These are phyloP conservation scores for Acephala macrosclerotiorum DNA, from an alignment of 2,329 filamentous ascomycete genomes.

Conservation along the genomic window DNA sequence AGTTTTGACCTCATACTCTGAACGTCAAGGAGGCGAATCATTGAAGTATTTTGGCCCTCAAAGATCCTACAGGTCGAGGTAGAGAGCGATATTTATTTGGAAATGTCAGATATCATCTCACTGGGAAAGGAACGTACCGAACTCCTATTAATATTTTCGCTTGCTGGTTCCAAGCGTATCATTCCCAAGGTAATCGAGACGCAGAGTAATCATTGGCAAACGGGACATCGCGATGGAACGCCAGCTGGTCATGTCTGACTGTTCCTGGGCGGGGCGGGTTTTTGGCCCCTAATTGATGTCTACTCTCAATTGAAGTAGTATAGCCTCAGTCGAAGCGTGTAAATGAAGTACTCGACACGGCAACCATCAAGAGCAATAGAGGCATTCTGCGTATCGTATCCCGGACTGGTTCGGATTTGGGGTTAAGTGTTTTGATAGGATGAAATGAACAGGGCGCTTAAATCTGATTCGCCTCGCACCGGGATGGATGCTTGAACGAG, in stretches of 20 bases:
- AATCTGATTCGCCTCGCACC: constrained; percentile 28
- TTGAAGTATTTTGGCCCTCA: neutral
- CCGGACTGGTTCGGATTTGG: constrained; percentile 15
- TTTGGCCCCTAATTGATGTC: neutral
- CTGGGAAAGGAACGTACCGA: neutral
- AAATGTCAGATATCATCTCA: neutral
- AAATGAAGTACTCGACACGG: neutral
- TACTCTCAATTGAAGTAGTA: neutral
- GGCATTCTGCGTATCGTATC: constrained; percentile 12
- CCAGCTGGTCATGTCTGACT: neutral
- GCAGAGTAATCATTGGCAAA: constrained; percentile 5
- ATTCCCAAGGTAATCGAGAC: neutral
- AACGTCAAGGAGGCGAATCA: constrained; percentile 17
- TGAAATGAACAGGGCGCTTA: constrained; percentile 35
- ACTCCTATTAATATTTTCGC: neutral
- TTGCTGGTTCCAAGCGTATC: neutral
- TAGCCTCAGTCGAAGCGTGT: neutral
- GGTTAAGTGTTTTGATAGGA: constrained; percentile 32
- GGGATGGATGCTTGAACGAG: neutral
- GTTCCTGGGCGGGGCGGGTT: neutral
- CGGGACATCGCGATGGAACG: neutral
- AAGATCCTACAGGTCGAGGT: constrained; percentile 4
- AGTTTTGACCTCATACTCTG: constrained; percentile 25
- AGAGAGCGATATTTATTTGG: neutral
- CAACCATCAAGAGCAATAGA: constrained; percentile 19